Percentiles rank a stretch among this genome's conserved stretches.
phyloP scores from a whole-genome alignment of 441 rosid genomes.

The Pelargonium myrrhifolium region DNA sequence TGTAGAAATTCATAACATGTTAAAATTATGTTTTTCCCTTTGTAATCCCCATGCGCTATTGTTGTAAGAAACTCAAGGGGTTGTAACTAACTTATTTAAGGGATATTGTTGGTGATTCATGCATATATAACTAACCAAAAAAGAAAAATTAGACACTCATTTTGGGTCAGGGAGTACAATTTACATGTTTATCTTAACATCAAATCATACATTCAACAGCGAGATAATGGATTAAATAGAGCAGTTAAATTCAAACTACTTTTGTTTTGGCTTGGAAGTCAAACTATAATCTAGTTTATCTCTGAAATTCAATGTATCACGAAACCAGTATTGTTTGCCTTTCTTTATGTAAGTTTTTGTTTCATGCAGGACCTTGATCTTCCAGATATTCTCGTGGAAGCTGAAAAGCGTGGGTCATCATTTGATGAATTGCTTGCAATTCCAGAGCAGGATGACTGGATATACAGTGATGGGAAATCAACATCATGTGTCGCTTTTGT shows the following conservation, averaged over 20 bases:
- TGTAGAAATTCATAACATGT: too few relatives aligned
- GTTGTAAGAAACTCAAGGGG: too few relatives aligned
- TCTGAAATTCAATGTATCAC: too few relatives aligned
- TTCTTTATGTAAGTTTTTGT: not conserved
- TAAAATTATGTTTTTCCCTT: not conserved
- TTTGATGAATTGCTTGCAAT: conserved; percentile 77
- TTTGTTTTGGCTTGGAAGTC: too few relatives aligned
- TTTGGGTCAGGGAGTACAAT: not conserved
- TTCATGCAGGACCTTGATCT: conserved; percentile 56
- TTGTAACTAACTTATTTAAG: too few relatives aligned
- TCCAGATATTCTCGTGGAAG: conserved; percentile 61
- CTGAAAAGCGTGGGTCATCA: conserved; percentile 62
- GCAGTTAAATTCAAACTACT: too few relatives aligned
- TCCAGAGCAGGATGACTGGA: conserved; percentile 92
- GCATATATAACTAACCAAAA: not conserved
- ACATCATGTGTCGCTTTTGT: conserved; percentile 88
- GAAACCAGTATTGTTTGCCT: too few relatives aligned
- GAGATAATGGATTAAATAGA: too few relatives aligned
- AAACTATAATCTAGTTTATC: too few relatives aligned
- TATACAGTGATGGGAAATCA: conserved; percentile 89
- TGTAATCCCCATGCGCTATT: not conserved
- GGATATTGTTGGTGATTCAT: not conserved
- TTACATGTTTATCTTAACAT: too few relatives aligned
- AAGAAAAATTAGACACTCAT: not conserved
- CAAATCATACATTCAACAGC: too few relatives aligned